Conservation (phyloP, 192 early-diverging fungal genomes). For the Ambispora gerdemannii region DNA sequence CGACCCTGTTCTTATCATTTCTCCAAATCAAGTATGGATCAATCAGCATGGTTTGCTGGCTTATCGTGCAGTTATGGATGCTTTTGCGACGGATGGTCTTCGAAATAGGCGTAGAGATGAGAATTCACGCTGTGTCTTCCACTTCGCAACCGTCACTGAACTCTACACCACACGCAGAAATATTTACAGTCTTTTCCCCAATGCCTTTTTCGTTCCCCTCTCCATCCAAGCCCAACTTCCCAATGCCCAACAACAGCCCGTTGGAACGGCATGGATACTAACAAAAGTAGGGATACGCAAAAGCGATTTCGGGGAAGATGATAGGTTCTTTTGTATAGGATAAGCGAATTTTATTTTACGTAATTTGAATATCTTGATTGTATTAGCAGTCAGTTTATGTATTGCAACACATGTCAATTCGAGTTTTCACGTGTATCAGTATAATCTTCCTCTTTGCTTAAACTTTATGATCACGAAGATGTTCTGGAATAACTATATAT, state of each 20-base stretch:
- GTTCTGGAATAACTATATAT: too few species aligned
- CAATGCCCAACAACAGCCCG: not conserved
- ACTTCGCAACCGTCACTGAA: not conserved
- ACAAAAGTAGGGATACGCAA: constrained; percentile 5
- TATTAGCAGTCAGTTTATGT: constrained; percentile 5
- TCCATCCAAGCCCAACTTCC: not conserved
- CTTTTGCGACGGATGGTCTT: not conserved
- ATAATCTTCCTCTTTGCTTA: constrained; percentile 1
- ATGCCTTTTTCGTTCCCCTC: constrained; percentile 4
- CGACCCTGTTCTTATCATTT: constrained; percentile 15
- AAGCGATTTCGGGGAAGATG: constrained; percentile 8
- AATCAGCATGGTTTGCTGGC: not conserved
- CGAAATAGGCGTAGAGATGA: constrained; percentile 18
- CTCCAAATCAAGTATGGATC: constrained; percentile 12
- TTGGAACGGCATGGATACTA: constrained; percentile 8
- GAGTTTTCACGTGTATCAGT: constrained; percentile 5
- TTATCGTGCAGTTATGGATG: constrained; percentile 11
- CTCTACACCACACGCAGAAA: not conserved
- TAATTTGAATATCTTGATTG: constrained; percentile 2
- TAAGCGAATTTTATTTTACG: too few species aligned
- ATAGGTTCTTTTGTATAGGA: not conserved
- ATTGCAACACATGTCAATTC: not conserved
- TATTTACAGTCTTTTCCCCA: not conserved
- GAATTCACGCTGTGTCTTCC: constrained; percentile 6
- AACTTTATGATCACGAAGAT: constrained; percentile 15